Evolutionary conservation across 495 filamentous ascomycete species (phyloP), one percentile per base, ranked within the genome.

Genomic region (Schizothecium vesticola): DNA sequence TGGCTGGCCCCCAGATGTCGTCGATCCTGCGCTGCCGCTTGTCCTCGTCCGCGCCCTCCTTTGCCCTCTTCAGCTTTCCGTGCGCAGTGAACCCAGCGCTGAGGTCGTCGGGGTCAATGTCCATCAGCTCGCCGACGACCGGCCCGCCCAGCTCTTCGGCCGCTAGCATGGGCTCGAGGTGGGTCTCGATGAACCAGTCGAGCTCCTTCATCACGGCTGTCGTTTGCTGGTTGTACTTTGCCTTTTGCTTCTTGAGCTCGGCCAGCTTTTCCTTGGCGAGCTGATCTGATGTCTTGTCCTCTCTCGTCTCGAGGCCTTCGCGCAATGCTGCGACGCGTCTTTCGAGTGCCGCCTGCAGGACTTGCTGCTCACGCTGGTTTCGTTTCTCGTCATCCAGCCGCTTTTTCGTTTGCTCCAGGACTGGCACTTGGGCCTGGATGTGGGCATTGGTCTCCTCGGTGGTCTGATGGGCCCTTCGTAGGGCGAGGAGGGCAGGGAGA

Each of bases 131-230:
- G 12, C 93, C 93, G 1, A 94, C 91, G 8, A 92, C 88, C 0
- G 93, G 93, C 0, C 93, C 93, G 6, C 93, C 93, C 11, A 92
- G 82, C 72, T 92, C 91, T 79, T 97, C 93, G 0, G 91, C 91
- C 16, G 92, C 92, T 31, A 97, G 81, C 92, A 94, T 93, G 0
- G 85, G 78, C 7, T 90, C 91, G 3, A 97, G 85, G 56, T 89
- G 84, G 19, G 88, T 80, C 66, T 90, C 85, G 21, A 94, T 86
- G 66, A 97, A 96, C n/a, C 79, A 82, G 71, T 90, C 84, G 22
- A 96, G 82, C 3, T 86, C 85, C 28, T 82, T 80, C 16, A 90
- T 82, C 25, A 95, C 79, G 10, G 77, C 81, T 3, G 78, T 79
- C 0, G 87, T 89, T 60, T 88, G 82, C 31, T 75, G 79, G 28